These are phyloP conservation scores for Penicillium sp. DNA, from an alignment of 2,329 filamentous ascomycete genomes.

Conservation along the genomic window DNA sequence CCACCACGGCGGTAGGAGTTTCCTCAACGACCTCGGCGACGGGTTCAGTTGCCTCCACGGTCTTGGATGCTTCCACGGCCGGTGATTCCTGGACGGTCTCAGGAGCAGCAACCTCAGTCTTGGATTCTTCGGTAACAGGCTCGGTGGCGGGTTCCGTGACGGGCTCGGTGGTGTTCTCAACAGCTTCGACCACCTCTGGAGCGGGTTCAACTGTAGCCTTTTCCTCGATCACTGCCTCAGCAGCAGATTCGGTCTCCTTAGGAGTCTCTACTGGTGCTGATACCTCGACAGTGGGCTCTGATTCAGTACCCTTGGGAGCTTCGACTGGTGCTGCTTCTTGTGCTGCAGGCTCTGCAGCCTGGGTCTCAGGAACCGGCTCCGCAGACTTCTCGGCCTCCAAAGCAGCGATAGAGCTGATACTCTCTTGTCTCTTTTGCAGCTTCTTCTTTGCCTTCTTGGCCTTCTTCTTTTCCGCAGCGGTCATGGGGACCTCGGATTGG, in stretches of 20 bases:
- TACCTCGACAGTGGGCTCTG: conserved; percentile 4
- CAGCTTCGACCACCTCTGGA: background rate
- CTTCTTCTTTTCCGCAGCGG: conserved; percentile 21
- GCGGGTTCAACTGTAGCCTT: background rate
- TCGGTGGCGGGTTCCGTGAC: conserved; percentile 6
- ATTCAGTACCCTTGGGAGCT: conserved; percentile 5
- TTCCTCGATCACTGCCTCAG: conserved; percentile 15
- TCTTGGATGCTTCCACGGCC: background rate
- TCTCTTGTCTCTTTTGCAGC: conserved; percentile 22
- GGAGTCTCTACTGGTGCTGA: conserved; percentile 5
- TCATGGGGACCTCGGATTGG: conserved; percentile 13
- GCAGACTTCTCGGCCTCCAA: conserved; percentile 11
- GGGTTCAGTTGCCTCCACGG: background rate
- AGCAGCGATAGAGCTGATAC: conserved; percentile 11
- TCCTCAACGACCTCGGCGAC: conserved; percentile 4
- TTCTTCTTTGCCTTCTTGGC: conserved; percentile 25
- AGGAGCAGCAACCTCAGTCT: background rate
- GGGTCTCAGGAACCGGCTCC: conserved; percentile 8
- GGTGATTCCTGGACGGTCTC: background rate
- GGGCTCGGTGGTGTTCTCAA: background rate
- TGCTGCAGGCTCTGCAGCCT: conserved; percentile 9
- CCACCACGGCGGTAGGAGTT: background rate
- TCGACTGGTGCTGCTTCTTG: conserved; percentile 11
- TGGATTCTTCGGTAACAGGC: background rate
- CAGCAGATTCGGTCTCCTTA: conserved; percentile 2